Base-by-base conservation (phyloP, 2,329 filamentous ascomycete species). In the Cladobotryum mycophilum region DNA sequence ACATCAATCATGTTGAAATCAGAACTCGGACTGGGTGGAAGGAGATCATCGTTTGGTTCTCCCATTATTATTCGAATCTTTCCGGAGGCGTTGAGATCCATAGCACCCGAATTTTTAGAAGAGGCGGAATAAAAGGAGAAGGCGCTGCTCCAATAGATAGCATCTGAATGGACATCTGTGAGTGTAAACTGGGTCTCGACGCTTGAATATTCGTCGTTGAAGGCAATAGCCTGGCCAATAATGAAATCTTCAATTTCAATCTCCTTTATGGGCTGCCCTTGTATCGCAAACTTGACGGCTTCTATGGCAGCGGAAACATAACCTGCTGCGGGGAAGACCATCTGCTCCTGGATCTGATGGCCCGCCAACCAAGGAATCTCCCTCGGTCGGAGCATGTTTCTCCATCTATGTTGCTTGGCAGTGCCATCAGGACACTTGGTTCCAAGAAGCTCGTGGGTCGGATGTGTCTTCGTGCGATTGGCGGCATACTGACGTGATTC, bases 401-500 rank as follows among this genome's bases (percentile, higher is more conserved):
- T 13, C 47, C 47, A 49, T 5, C 47, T 13, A 7, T 18, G 7
- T 13, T 49, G 40, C 9, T 4, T 25, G 4, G 17, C 20, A n/a
- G 13, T 38, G 5, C 12, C 13, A 3, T 49, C 47, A 11, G 30
- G 13, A 8, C 14, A 22, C 13, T 13, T 3, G 5, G 17, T 17
- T 13, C 47, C 47, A 6, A 49, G 47, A 13, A 49, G n/a, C 22
- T 44, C 40, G 34, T 49, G 40, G 13, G 33, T 25, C 3, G 17
- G 12, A 6, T 12, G 25, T 8, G 33, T 7, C 22, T 64, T 60
- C 47, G 60, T 55, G 4, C 67, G 61, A 41, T 64, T 60, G n/a
- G 61, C 58, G 5, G 34, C 41, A 5, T 49, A 54, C 14, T 30
- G 13, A 5, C 65, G 63, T 0, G 64, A 62, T 54, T 67, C 64